Base-by-base conservation (phyloP, 805 yeast species). In the Spathaspora gorwiae region DNA sequence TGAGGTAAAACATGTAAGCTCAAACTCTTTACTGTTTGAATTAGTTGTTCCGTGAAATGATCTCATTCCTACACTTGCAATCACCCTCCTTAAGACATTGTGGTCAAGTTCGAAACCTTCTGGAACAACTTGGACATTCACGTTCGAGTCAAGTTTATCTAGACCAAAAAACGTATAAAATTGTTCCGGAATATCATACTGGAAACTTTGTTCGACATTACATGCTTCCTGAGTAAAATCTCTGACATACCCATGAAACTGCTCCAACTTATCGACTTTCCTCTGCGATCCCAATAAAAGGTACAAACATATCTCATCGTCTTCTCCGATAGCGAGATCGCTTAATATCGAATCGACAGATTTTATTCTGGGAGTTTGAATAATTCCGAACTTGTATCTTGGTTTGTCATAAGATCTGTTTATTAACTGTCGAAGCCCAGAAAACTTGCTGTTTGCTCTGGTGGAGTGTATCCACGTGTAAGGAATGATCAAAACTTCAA, bases 1-100 rank as follows among this genome's bases (percentile, higher is more conserved):
- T 0, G 85, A 77, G 0, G 82, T 73, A 47, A 76, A 73, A 6
- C 75, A 76, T 0, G 85, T 79, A 9, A 80, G 43, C 50, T 77
- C 83, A 37, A 61, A 57, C n/a, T 56, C 55, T 11, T 50, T 53
- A 8, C 40, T 44, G 12, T 29, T 15, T 14, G 34, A 36, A 13
- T 37, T 26, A 1, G 37, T 7, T 11, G 36, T 32, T 4, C 35
- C 41, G 6, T 39, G 39, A 36, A 42, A 40, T 26, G 52, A 39
- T 47, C 56, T 53, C 30, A 52, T 48, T 2, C 61, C 73, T 35
- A 53, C 45, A 1, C 68, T 61, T 2, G 61, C 64, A 12, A 69
- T 40, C 2, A 59, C 57, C 31, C 72, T 49, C 31, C 53, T 44
- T 26, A 58, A 36, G 0, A 56, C 33, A 11, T 54, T 50, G 0